Percentiles rank a stretch among this genome's conserved stretches.
These are phyloP conservation scores for Salvia miltiorrhiza DNA, from an alignment of 257 asterid species.

Conservation along the genomic window DNA sequence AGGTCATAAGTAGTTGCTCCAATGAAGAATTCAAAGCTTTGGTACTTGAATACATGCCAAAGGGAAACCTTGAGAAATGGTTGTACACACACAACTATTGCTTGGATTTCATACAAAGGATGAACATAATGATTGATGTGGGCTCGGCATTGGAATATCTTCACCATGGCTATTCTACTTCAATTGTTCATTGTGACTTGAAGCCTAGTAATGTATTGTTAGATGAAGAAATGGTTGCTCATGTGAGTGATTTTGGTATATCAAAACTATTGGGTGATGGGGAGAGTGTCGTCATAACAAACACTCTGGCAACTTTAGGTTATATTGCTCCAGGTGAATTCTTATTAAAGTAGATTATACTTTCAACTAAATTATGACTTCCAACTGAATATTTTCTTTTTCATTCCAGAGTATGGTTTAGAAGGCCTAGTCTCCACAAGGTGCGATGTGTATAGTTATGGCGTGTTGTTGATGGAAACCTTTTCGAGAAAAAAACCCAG, in stretches of 20 bases:
- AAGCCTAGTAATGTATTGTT: too few species aligned
- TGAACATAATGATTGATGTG: not conserved
- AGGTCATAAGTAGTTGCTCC: too few species aligned
- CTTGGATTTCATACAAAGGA: not conserved
- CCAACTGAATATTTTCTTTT: too few species aligned
- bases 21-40: too few species aligned
- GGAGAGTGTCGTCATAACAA: not conserved
- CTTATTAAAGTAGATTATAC: not conserved
- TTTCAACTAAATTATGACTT: not conserved
- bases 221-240: too few species aligned
- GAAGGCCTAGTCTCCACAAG: not conserved
- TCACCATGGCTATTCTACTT: too few species aligned
- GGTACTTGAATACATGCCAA: too few species aligned
- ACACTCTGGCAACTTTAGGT: not conserved
- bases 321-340: not conserved
- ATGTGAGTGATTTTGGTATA: too few species aligned
- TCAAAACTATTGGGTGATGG: not conserved
- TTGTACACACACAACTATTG: too few species aligned
- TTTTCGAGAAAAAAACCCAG: not conserved
- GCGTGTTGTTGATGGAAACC: not conserved
- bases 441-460: constrained; percentile 5
- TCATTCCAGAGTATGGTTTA: not conserved
- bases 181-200: too few species aligned
- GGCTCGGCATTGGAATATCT: too few species aligned
- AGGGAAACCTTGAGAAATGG: not conserved